Evolutionary conservation across 768 basidiomycete genomes (phyloP).

Genomic region (Phlegmacium glaucopus): DNA sequence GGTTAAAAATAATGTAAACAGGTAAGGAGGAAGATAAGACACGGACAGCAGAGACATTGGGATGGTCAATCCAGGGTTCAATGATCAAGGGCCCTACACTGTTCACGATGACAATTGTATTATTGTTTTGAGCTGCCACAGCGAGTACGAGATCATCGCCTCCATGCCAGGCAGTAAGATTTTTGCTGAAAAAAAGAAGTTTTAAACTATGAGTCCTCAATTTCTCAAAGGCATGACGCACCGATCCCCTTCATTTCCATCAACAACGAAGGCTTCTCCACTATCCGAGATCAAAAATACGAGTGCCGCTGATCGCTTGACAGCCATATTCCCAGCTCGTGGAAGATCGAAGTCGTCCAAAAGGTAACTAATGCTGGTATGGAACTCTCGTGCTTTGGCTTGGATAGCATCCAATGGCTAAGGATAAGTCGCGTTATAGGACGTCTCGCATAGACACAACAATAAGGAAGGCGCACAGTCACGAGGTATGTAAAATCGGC

Average conservation of each 20-base stretch:
- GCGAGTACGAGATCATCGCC: constrained; percentile 44
- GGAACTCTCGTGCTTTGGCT: constrained; percentile 33
- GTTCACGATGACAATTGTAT: constrained; percentile 67
- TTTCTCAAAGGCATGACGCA: constrained; percentile 29
- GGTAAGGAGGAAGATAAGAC: too few relatives aligned
- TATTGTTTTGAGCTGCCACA: constrained; percentile 52
- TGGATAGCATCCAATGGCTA: constrained; percentile 46
- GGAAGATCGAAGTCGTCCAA: constrained; percentile 48
- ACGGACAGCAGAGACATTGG: constrained; percentile 30
- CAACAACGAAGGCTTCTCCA: constrained; percentile 42
- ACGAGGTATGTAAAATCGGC: constrained; percentile 50
- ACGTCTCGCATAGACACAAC: neutral
- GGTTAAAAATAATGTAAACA: neutral
- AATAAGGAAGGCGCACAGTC: constrained; percentile 26
- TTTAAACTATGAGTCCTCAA: too few relatives aligned
- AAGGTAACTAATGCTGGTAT: constrained; percentile 42
- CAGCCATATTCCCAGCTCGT: constrained; percentile 38
- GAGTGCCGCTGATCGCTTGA: constrained; percentile 45
- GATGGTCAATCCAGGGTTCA: constrained; percentile 56
- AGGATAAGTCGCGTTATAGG: neutral
- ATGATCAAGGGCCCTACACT: constrained; percentile 57
- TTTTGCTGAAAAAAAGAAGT: too few relatives aligned
- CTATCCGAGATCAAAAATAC: constrained; percentile 44
- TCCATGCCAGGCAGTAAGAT: constrained; percentile 34
- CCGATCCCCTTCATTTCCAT: constrained; percentile 53